phyloP scores from a whole-genome alignment of 495 filamentous ascomycete species.

The Penicillium canescens region DNA sequence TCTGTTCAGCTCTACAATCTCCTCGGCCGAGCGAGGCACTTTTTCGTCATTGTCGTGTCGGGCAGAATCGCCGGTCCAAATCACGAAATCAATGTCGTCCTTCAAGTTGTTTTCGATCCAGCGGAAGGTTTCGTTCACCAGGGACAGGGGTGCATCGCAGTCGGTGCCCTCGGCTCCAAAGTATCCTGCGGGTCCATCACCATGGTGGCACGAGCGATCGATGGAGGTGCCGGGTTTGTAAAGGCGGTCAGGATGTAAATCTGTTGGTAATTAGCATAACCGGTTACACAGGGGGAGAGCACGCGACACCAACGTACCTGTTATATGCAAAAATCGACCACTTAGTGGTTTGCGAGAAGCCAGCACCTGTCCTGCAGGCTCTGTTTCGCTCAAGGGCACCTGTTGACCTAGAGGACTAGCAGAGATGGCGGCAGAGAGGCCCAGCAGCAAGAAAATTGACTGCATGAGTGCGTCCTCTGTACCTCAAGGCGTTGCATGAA shows the following conservation, averaged over 20 bases:
- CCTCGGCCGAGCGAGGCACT: conserved; percentile 68
- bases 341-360: conserved; percentile 5
- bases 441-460: conserved; percentile 18
- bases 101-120: conserved; percentile 88
- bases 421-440: conserved; percentile 16
- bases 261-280: conserved; percentile 41
- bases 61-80: conserved; percentile 97
- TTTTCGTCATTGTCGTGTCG: conserved; percentile 91
- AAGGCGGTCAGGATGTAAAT: conserved; percentile 85
- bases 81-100: conserved; percentile 86
- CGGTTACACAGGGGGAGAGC: not conserved
- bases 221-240: conserved; percentile 77
- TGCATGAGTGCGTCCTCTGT: conserved; percentile 15
- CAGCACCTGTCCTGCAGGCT: not conserved
- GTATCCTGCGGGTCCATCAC: conserved; percentile 71
- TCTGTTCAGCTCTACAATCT: conserved; percentile 75
- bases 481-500: conserved; percentile 1
- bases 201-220: conserved; percentile 73
- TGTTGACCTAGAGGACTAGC: conserved; percentile 19
- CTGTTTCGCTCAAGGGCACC: conserved; percentile 15
- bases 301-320: conserved; percentile 58
- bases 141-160: conserved; percentile 78
- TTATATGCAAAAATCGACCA: conserved; percentile 92
- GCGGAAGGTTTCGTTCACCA: conserved; percentile 86
- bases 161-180: conserved; percentile 83